Base-by-base conservation (phyloP, 441 rosid genomes). In the Populus hybrid region DNA sequence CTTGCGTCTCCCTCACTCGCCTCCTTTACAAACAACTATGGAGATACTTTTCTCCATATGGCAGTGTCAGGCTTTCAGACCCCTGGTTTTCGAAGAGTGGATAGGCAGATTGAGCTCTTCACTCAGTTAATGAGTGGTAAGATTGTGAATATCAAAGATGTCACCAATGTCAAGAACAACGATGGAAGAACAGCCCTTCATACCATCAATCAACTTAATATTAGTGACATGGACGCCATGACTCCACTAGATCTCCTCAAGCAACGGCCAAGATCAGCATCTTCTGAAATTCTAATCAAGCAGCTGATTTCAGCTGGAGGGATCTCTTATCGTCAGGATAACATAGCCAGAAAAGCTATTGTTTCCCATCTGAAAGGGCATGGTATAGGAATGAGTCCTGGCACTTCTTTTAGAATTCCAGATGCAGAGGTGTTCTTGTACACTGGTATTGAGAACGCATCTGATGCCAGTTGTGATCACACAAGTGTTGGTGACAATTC, bases 381-480 rank as follows among this genome's bases (percentile, higher is more conserved):
- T n/a, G 92, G 91, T 9, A 84, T 90, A 32, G 85, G 90, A 70
- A 82, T 77, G 21, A 94, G 97, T 84, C 99, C 98, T 0, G 98
- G 98, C 61, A 91, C 98, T 53, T 88, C 94, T 50, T 94, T 94
- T 70, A 82, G 90, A 73, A 85, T 96, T 70, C 89, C 98, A 6
- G 99, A 96, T 75, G 90, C 97, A 7, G 99, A 94, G 85, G 94
- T 96, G 30, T 91, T 92, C 75, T 82, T 94, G 71, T 91, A 87
- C 57, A 81, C 95, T 0, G 94, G 91, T 0, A 79, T 86, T 18
- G 91, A 84, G 72, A 85, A 76, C 79, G 57, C 78, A 3, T 67
- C 77, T 0, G 89, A 86, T 32, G 66, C 75, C 9, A 85, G 79
- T 73, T 83, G 81, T 67, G 88, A 90, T 53, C 79, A 82, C 38